Percentiles rank a stretch among this genome's conserved stretches.
Conservation (phyloP, 2,329 filamentous ascomycete genomes). For the Exophiala viscosa region DNA sequence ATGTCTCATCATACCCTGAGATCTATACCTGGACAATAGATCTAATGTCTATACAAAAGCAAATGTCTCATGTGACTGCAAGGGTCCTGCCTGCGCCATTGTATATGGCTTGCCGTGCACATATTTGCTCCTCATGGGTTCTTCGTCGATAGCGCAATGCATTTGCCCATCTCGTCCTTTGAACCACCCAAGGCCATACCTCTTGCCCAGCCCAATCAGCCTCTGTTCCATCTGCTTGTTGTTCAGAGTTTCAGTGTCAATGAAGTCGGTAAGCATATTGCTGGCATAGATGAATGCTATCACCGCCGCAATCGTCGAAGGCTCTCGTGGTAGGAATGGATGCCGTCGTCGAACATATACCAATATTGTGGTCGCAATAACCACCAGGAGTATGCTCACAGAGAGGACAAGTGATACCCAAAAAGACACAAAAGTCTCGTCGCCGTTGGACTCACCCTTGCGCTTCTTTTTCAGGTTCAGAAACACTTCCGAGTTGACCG, state of each 20-base stretch:
- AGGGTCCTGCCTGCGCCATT: slow-evolving; percentile 29
- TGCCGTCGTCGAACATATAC: slow-evolving; percentile 62
- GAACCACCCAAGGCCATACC: slow-evolving; percentile 76
- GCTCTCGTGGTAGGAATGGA: slow-evolving; percentile 72
- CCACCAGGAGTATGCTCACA: slow-evolving; percentile 62
- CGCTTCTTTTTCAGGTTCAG: slow-evolving; percentile 17
- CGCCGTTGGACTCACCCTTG: slow-evolving; percentile 32
- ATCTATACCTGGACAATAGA: neutral
- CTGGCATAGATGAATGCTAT: slow-evolving; percentile 75
- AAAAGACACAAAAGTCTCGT: slow-evolving; percentile 56
- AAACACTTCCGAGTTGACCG: slow-evolving; percentile 43
- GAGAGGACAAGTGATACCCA: slow-evolving; percentile 62
- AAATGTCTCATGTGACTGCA: slow-evolving; percentile 20
- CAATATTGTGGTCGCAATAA: slow-evolving; percentile 56
- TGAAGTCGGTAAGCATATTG: slow-evolving; percentile 74
- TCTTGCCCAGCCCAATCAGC: slow-evolving; percentile 60
- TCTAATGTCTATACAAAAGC: slow-evolving; percentile 16
- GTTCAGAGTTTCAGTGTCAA: slow-evolving; percentile 63
- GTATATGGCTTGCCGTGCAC: slow-evolving; percentile 53
- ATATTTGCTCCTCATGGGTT: slow-evolving; percentile 64
- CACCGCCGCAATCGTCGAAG: slow-evolving; percentile 72
- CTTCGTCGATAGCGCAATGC: slow-evolving; percentile 75
- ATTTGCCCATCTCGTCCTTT: slow-evolving; percentile 66
- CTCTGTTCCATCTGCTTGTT: slow-evolving; percentile 59
- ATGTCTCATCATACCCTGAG: no score